phyloP scores from a whole-genome alignment of 495 filamentous ascomycete species.

The Podospora pseudocomata region DNA sequence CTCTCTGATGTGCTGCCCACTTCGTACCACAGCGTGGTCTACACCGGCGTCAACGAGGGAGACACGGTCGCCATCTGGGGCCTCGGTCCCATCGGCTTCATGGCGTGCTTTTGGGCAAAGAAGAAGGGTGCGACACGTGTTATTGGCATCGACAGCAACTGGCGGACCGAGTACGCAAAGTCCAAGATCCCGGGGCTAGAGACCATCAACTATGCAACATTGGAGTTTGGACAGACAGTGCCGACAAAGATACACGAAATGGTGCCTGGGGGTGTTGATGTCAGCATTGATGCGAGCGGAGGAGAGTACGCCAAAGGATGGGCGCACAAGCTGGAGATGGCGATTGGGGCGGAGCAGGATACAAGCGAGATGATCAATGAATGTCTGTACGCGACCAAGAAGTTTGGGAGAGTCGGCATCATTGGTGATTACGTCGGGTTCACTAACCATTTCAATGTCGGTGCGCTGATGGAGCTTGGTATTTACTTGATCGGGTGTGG shows the following conservation, averaged over 20 bases:
- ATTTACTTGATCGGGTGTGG: constrained; percentile 14
- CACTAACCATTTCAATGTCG: constrained; percentile 19
- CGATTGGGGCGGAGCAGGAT: constrained; percentile 13
- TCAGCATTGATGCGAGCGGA: constrained; percentile 17
- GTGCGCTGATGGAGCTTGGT: constrained; percentile 16
- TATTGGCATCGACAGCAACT: constrained; percentile 17
- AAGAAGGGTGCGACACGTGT: constrained; percentile 11
- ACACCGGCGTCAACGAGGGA: constrained; percentile 13
- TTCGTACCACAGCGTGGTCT: constrained; percentile 42
- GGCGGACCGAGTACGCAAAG: constrained; percentile 14
- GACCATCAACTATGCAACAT: constrained; percentile 12
- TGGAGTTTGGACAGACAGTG: constrained; percentile 9
- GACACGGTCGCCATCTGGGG: constrained; percentile 16
- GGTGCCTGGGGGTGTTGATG: constrained; percentile 17
- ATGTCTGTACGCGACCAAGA: constrained; percentile 4
- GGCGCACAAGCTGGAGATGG: constrained; percentile 15
- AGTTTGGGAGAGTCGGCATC: constrained; percentile 17
- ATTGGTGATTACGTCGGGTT: constrained; percentile 14
- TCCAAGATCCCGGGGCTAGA: constrained; percentile 9
- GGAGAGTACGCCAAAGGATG: constrained; percentile 17
- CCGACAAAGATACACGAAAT: constrained; percentile 12
- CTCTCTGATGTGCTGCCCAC: constrained; percentile 63
- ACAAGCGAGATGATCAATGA: constrained; percentile 21
- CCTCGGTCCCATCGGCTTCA: constrained; percentile 16
- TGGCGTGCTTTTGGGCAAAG: constrained; percentile 16